Evolutionary conservation across 352 stramenopile genomes (phyloP), one percentile per base, ranked within the genome.

Genomic region (Globisporangium recalcitrans): DNA sequence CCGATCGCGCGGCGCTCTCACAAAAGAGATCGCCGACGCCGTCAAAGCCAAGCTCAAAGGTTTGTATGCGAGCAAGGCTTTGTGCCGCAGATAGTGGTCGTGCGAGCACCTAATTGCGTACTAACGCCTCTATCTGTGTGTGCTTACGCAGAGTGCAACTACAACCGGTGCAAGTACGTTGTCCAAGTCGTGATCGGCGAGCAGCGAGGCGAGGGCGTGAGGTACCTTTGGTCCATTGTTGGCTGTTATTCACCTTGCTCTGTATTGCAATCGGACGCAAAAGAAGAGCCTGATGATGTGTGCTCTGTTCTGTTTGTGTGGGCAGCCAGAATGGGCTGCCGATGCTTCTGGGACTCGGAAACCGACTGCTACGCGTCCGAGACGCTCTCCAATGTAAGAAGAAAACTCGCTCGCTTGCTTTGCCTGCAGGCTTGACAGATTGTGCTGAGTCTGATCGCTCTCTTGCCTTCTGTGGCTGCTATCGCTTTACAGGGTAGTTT

Each of bases 121-220:
- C 11, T 24, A 24, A 32, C 4, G 27, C 14, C 4, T 31, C 1
- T 11, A 31, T 42, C 9, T 52, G 16, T 16, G 11, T 1, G 11
- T 42, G 19, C 16, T 5, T 42, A 36, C 14, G 1, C 31, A 82
- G 70, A 73, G 21, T 73, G 80, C 64, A 90, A 95, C 57, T 90
- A 91, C 58, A 60, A 81, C 52, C 75, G 89, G 13, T 97, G 88
- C 75, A 97, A 97, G 65, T 97, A 96, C 67, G 77, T 96, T 29
- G 89, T 97, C 16, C 88, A 97, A 49, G 84, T 96, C 40, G 87
- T 96, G 22, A 94, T 97, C 57, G 89, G 89, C 19, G 89, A 97
- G 59, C 88, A 96, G 53, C 78, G 88, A 2, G 89, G 89, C 13
- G 87, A 96, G 69, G 89, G 89, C 42, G 87, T 96, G 26, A 73